A percentile compares a stretch with the other conserved stretches of the same genome.
Conservation (phyloP, 2,329 filamentous ascomycete species). For the Trichoderma hamatum region DNA sequence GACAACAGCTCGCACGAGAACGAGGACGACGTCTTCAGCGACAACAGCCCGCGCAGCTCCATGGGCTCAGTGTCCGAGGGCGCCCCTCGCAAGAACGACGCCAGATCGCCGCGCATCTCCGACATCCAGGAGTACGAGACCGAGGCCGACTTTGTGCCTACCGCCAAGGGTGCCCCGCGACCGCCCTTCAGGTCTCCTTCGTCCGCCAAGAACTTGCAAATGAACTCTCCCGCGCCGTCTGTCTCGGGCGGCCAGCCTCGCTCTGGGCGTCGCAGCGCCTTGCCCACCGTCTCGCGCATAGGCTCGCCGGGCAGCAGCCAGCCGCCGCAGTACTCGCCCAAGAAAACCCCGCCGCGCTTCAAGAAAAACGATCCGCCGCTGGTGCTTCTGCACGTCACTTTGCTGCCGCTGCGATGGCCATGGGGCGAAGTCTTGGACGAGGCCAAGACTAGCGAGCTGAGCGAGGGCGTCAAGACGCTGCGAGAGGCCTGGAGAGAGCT, state of each 20-base stretch:
- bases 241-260: slow-evolving; percentile 58
- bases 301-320: slow-evolving; percentile 54
- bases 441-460: slow-evolving; percentile 46
- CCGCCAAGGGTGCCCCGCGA: slow-evolving; percentile 58
- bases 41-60: slow-evolving; percentile 60
- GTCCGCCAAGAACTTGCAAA: slow-evolving; percentile 70
- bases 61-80: slow-evolving; percentile 53
- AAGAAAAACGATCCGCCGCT: slow-evolving; percentile 64
- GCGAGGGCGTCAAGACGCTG: slow-evolving; percentile 53
- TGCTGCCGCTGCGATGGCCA: slow-evolving; percentile 69
- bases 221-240: slow-evolving; percentile 67
- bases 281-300: slow-evolving; percentile 57
- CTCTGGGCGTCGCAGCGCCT: slow-evolving; percentile 52
- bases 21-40: slow-evolving; percentile 63
- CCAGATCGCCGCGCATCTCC: slow-evolving; percentile 50
- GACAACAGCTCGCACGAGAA: slow-evolving; percentile 55
- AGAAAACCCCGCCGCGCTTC: slow-evolving; percentile 62
- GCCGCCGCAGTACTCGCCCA: slow-evolving; percentile 58
- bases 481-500: slow-evolving; percentile 68
- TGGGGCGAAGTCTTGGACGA: slow-evolving; percentile 62
- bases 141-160: slow-evolving; percentile 54
- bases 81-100: slow-evolving; percentile 38
- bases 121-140: slow-evolving; percentile 53
- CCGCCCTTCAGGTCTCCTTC: slow-evolving; percentile 71
- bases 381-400: slow-evolving; percentile 75